Percentiles rank a stretch among this genome's conserved stretches.
Conservation (phyloP, 305 asterid species). For the Fraxinus greggii region DNA sequence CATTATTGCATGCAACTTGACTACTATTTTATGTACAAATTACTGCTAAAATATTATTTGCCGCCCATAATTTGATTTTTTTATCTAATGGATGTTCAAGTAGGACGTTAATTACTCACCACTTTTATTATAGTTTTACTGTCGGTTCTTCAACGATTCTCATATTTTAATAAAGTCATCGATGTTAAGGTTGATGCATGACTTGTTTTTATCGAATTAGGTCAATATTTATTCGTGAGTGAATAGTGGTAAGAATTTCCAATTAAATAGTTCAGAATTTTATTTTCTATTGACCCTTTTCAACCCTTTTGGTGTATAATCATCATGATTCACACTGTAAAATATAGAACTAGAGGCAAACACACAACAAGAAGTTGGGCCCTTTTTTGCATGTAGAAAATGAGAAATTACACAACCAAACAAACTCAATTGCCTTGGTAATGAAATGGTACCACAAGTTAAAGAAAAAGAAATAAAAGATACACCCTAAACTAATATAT, state of each 20-base stretch:
- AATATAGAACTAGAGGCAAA: background rate
- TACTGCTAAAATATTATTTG: background rate
- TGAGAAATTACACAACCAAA: background rate
- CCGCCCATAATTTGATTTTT: background rate
- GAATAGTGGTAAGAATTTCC: background rate
- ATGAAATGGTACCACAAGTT: background rate
- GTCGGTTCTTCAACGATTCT: too few relatives aligned
- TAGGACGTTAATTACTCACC: too few relatives aligned
- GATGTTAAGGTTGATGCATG: background rate
- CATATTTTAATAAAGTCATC: too few relatives aligned
- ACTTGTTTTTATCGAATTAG: background rate
- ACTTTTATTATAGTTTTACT: too few relatives aligned
- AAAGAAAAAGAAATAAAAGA: background rate
- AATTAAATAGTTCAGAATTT: background rate
- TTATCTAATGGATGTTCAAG: too few relatives aligned
- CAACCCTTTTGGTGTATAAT: background rate
- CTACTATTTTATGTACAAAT: background rate
- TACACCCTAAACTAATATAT: background rate
- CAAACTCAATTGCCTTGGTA: background rate
- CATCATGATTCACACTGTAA: background rate
- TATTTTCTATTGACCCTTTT: background rate
- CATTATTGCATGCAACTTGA: constrained; percentile 24
- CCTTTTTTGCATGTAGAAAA: background rate
- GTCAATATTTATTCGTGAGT: background rate
- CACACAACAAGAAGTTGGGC: background rate